Percentiles rank a stretch among this genome's conserved stretches.
Evolutionary conservation across 2,329 filamentous ascomycete genomes (phyloP).

Genomic region (Fusarium sp.): DNA sequence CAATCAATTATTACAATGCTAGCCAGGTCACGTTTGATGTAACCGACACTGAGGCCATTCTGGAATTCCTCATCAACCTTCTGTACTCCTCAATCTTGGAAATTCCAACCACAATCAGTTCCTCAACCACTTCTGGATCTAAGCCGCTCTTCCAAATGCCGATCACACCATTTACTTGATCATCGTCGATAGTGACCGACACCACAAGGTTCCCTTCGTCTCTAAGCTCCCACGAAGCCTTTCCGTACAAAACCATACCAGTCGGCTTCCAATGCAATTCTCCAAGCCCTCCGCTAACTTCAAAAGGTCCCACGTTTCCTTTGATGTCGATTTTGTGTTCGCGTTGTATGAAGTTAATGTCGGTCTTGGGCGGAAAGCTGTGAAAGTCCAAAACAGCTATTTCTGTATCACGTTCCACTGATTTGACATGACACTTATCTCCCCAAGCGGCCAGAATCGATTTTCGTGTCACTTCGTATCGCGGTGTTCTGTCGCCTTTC

Average conservation of each 20-base stretch:
- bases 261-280: neutral
- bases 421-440: conserved; percentile 4
- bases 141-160: neutral
- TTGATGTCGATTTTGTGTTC: neutral
- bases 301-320: neutral
- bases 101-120: neutral
- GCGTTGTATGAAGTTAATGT: neutral
- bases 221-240: neutral
- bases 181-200: neutral
- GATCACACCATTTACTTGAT: neutral
- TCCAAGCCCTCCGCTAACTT: neutral
- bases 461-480: neutral
- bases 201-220: neutral
- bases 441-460: neutral
- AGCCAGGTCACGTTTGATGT: neutral
- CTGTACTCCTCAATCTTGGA: neutral
- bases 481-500: neutral
- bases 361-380: neutral
- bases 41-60: neutral
- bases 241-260: neutral
- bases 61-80: neutral
- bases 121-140: neutral
- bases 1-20: too few relatives aligned
- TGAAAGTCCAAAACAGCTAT: neutral
- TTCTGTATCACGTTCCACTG: neutral